These are phyloP conservation scores for Acanthamoeba divionensis DNA, from an alignment of 208 protist genomes.

Conservation along the genomic window DNA sequence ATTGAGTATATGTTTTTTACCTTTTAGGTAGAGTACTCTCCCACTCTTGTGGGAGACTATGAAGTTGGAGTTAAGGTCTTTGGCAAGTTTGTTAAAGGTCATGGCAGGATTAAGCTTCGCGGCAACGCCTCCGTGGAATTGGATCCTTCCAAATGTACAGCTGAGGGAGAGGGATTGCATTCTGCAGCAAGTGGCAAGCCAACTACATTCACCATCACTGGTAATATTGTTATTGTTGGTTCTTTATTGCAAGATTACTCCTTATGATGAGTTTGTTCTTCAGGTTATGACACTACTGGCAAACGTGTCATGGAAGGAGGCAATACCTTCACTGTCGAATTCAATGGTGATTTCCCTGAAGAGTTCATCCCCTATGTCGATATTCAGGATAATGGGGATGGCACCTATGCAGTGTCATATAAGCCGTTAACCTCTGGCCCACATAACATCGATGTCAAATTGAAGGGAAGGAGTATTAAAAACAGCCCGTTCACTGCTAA, in stretches of 20 bases:
- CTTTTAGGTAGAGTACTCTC: constrained; percentile 38
- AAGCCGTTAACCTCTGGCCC: constrained; percentile 7
- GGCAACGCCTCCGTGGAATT: neutral
- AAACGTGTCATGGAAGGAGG: constrained; percentile 32
- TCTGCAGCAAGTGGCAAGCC: neutral
- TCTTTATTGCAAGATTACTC: neutral
- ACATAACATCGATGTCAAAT: constrained; percentile 14
- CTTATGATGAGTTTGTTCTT: neutral
- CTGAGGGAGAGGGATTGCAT: constrained; percentile 13
- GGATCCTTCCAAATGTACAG: neutral
- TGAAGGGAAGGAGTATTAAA: constrained; percentile 18
- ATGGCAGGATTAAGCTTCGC: constrained; percentile 34
- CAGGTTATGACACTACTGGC: neutral
- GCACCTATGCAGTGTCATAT: constrained; percentile 26
- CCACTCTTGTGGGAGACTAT: neutral
- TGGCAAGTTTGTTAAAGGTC: constrained; percentile 19
- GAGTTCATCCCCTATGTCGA: neutral
- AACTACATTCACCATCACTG: constrained; percentile 32
- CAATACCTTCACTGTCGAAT: constrained; percentile 44
- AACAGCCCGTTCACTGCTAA: constrained; percentile 2
- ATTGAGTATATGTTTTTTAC: no score
- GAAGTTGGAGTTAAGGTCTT: constrained; percentile 41
- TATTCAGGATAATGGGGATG: constrained; percentile 21
- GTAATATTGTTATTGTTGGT: neutral
- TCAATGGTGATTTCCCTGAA: constrained; percentile 7